Conservation (phyloP, 352 stramenopile genomes). For the Globisporangium cederbergense region DNA sequence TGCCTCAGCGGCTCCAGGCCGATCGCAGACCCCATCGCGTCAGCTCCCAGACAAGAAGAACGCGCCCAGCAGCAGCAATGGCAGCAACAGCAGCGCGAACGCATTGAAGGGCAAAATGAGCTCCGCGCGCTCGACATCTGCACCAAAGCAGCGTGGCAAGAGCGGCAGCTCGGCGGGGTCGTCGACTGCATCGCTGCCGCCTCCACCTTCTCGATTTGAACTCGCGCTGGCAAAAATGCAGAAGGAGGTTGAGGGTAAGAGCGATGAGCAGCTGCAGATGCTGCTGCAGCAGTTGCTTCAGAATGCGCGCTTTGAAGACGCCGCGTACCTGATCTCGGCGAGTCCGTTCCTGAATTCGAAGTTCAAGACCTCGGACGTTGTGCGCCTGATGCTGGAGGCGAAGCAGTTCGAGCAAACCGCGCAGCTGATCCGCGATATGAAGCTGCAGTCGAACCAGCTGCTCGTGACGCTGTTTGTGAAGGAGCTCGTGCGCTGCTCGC, state of each 20-base stretch:
- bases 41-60: slow-evolving; percentile 12
- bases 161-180: background rate
- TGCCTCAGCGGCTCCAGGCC: background rate
- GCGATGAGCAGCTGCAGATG: slow-evolving; percentile 45
- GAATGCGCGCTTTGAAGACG: slow-evolving; percentile 43
- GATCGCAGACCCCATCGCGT: slow-evolving; percentile 15
- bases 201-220: slow-evolving; percentile 23
- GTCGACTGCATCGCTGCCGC: background rate
- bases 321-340: slow-evolving; percentile 66
- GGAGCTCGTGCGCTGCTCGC: slow-evolving; percentile 57
- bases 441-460: slow-evolving; percentile 62
- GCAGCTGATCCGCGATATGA: slow-evolving; percentile 74
- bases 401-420: slow-evolving; percentile 57
- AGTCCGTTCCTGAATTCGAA: slow-evolving; percentile 31
- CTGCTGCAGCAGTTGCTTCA: slow-evolving; percentile 56
- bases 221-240: slow-evolving; percentile 32
- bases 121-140: slow-evolving; percentile 13
- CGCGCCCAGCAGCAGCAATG: background rate
- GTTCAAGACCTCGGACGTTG: slow-evolving; percentile 79
- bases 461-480: slow-evolving; percentile 83
- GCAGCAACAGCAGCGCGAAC: background rate
- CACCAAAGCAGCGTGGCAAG: slow-evolving; percentile 19
- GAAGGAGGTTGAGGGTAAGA: slow-evolving; percentile 29
- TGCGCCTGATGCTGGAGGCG: slow-evolving; percentile 70
- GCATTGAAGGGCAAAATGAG: background rate